These are phyloP conservation scores for Singerocomus rubriflavus DNA, from an alignment of 1,284 basidiomycete genomes.

Conservation along the genomic window DNA sequence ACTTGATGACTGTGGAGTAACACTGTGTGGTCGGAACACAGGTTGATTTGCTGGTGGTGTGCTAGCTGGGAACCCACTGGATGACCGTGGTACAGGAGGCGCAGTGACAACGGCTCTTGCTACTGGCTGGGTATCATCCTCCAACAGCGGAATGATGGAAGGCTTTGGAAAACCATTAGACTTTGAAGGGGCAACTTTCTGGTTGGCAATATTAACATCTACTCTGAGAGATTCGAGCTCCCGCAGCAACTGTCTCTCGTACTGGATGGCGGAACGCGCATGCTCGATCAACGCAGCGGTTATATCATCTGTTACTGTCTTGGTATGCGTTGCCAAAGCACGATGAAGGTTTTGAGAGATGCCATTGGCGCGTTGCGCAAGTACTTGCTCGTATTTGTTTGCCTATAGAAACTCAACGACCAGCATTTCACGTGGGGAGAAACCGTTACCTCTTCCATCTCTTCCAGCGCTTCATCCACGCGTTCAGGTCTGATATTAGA, in stretches of 20 bases:
- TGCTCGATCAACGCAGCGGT: constrained; percentile 87
- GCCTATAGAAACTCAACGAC: constrained; percentile 50
- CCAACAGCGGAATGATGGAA: constrained; percentile 56
- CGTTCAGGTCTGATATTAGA: constrained; percentile 81
- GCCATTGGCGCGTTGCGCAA: constrained; percentile 78
- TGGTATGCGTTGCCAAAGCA: constrained; percentile 79
- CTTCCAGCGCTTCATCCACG: constrained; percentile 91
- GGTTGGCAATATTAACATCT: constrained; percentile 68
- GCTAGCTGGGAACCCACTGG: constrained; percentile 18
- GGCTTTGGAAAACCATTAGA: constrained; percentile 56
- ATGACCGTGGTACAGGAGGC: constrained; percentile 21
- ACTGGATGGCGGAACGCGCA: constrained; percentile 85
- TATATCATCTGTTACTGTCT: constrained; percentile 85
- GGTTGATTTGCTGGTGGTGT: constrained; percentile 20
- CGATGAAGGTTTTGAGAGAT: constrained; percentile 90
- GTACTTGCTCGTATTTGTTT: constrained; percentile 79
- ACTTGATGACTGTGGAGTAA: constrained; percentile 45
- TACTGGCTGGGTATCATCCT: constrained; percentile 51
- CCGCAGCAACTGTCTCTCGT: constrained; percentile 81
- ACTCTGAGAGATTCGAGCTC: constrained; percentile 83
- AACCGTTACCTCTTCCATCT: constrained; percentile 80
- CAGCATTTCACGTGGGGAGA: not conserved
- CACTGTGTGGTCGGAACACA: constrained; percentile 24
- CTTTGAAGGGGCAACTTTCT: constrained; percentile 49
- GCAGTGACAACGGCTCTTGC: constrained; percentile 30